Evolutionary conservation across 257 asterid genomes (phyloP), one percentile per base, ranked within the genome.

Genomic region (Sherardia arvensis): DNA sequence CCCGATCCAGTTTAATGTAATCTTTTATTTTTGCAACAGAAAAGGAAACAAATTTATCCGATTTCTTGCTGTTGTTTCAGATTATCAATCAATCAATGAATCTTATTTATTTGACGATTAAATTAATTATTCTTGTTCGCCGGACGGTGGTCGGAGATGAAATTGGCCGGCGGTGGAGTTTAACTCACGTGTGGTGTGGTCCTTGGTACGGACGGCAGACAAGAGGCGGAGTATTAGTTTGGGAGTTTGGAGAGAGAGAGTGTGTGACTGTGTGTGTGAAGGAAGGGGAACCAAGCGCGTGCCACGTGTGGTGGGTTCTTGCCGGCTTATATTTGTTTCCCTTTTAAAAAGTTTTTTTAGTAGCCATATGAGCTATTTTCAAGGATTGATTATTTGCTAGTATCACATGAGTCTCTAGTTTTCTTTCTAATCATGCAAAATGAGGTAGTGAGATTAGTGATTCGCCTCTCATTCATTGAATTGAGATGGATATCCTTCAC

Each of bases 101-200:
- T 15, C 14, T 18, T 7, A 4, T 49, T 49, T 20, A 7, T 15
- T 18, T 4, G 17, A 8, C 20, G 1, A 1, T 4, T 15, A 0
- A 1, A 18, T n/a, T 3, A 18, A 3, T 49, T 21, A n/a, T 49
- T 18, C 26, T 49, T 4, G 21, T 49, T 1, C 25, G 59, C 62
- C 74, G 70, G 75, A 64, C 55, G 66, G 14, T 21, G 59, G 30
- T 45, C 43, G 30, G 59, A 49, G 47, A 30, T 27, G 17, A 36
- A 49, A 43, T 43, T 20, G 51, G 49, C 51, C 20, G 21, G 20
- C 62, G 74, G 67, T 47, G 53, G 33, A 25, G 65, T 47, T 69
- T 8, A 54, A 15, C 66, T 71, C 76, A 70, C 68, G 78, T 70
- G 79, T 59, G 83, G 77, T 38, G 76, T 74, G 60, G 18, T 51